Evolutionary conservation across 768 basidiomycete genomes (phyloP).

Genomic region (Psilocybe cubensis): DNA sequence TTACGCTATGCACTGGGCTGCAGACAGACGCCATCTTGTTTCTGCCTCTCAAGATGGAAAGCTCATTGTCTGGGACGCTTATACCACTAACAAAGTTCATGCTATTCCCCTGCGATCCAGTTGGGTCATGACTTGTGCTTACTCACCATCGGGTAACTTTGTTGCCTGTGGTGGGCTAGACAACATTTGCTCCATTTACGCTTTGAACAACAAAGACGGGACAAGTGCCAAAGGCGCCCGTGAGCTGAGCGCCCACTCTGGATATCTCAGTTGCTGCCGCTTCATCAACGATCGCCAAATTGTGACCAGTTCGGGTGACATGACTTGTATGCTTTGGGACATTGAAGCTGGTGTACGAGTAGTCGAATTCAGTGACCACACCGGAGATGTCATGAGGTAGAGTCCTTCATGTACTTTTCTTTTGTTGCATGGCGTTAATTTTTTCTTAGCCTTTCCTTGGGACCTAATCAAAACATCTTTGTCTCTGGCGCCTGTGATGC

Average conservation of each 20-base stretch:
- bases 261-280: conserved; percentile 96
- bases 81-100: conserved; percentile 99
- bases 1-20: conserved; percentile 99
- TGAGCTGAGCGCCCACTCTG: conserved; percentile 96
- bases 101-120: conserved; percentile 97
- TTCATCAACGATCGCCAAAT: conserved; percentile 99
- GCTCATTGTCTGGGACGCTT: conserved; percentile 99
- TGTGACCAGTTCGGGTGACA: conserved; percentile 96
- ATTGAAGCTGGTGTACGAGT: conserved; percentile 96
- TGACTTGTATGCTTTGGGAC: conserved; percentile 99
- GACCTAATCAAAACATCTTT: conserved; percentile 91
- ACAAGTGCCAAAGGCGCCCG: conserved; percentile 86
- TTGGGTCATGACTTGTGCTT: conserved; percentile 99
- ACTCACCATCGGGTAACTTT: conserved; percentile 95
- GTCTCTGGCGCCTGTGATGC: conserved; percentile 99
- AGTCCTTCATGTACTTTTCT: conserved; percentile 21
- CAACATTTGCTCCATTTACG: conserved; percentile 99
- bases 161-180: conserved; percentile 99
- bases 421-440: conserved; percentile 16
- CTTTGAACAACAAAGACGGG: conserved; percentile 81
- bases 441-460: conserved; percentile 79
- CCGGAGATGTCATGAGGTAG: conserved; percentile 99
- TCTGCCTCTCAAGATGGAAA: conserved; percentile 99
- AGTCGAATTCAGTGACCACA: conserved; percentile 99
- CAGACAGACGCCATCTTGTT: conserved; percentile 95